Base-by-base conservation (phyloP, 345 rosid species). In the Rubroshorea leprosula region DNA sequence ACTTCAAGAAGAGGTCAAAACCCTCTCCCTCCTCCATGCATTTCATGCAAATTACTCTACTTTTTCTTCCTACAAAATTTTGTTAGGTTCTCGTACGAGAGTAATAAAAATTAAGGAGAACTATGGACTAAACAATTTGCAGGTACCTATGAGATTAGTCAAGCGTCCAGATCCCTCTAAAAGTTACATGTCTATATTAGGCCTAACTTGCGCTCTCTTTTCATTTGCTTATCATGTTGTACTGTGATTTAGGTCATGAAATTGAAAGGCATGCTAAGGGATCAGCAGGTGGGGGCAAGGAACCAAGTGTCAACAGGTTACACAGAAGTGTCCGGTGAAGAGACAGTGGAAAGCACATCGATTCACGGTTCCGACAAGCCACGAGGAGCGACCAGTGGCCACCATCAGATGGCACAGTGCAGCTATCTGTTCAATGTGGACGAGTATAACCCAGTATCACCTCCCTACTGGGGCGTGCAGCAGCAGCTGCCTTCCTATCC, bases 1-100 rank as follows among this genome's bases (percentile, higher is more conserved):
- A 69, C 89, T 92, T 58, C 83, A 89, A 72, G 90, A 86, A 27
- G 98, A 92, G 98, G 96, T 91, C 57, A 17, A 25, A 23, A 21
- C 4, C 53, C n/a, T n/a, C n/a, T n/a, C n/a, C n/a, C n/a, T n/a
- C n/a, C n/a, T n/a, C n/a, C n/a, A n/a, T n/a, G n/a, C n/a, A n/a
- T n/a, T n/a, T n/a, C n/a, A n/a, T n/a, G n/a, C 22, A 7, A 48
- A 24, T 58, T 38, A 20, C 65, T 17, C n/a, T n/a, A 11, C 13
- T 47, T 16, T 58, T 24, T 53, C 57, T 20, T n/a, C n/a, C 21
- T 52, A 45, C 47, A n/a, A n/a, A n/a, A n/a, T n/a, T n/a, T n/a
- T n/a, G n/a, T n/a, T n/a, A n/a, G n/a, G n/a, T n/a, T n/a, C n/a
- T n/a, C n/a, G n/a, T n/a, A n/a, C n/a, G n/a, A n/a, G n/a, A n/a